A percentile compares a stretch with the other conserved stretches of the same genome.
Evolutionary conservation across 2,329 filamentous ascomycete species (phyloP).

Genomic region (Lecanicillium sp.): DNA sequence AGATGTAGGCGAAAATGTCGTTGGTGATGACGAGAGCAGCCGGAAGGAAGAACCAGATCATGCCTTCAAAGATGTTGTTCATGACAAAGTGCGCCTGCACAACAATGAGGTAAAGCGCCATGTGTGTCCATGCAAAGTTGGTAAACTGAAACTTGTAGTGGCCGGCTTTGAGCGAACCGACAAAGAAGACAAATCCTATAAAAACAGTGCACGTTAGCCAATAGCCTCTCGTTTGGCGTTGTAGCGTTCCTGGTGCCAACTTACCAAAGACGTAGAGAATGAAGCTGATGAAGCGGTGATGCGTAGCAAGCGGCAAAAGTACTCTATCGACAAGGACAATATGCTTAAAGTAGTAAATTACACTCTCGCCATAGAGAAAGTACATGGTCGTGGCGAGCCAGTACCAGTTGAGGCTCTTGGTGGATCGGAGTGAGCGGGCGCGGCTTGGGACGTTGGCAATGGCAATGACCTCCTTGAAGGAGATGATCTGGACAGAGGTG

Average conservation of each 20-base stretch:
- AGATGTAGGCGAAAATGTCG: slow-evolving; percentile 97
- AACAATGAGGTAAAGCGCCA: slow-evolving; percentile 96
- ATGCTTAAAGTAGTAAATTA: slow-evolving; percentile 99
- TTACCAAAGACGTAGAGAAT: slow-evolving; percentile 93
- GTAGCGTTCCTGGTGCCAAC: not conserved
- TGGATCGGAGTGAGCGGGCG: slow-evolving; percentile 84
- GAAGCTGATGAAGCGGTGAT: slow-evolving; percentile 98
- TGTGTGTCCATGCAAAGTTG: slow-evolving; percentile 98
- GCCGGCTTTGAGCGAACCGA: slow-evolving; percentile 85
- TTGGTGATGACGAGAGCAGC: slow-evolving; percentile 95
- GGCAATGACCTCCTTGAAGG: slow-evolving; percentile 98
- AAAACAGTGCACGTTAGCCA: slow-evolving; percentile 11
- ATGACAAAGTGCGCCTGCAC: slow-evolving; percentile 98
- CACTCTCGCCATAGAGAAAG: slow-evolving; percentile 95
- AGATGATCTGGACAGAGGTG: slow-evolving; percentile 90
- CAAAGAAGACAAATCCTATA: slow-evolving; percentile 94
- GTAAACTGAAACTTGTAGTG: slow-evolving; percentile 99
- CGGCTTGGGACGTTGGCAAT: slow-evolving; percentile 92
- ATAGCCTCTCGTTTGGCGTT: not conserved
- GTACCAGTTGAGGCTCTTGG: slow-evolving; percentile 98
- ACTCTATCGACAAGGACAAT: slow-evolving; percentile 93
- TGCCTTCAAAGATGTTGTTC: slow-evolving; percentile 99
- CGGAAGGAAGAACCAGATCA: slow-evolving; percentile 99
- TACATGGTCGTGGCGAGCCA: slow-evolving; percentile 99
- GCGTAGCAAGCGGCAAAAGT: slow-evolving; percentile 84